Evolutionary conservation across 768 basidiomycete genomes (phyloP), one percentile per base, ranked within the genome.

Genomic region (Myochromella boudieri): DNA sequence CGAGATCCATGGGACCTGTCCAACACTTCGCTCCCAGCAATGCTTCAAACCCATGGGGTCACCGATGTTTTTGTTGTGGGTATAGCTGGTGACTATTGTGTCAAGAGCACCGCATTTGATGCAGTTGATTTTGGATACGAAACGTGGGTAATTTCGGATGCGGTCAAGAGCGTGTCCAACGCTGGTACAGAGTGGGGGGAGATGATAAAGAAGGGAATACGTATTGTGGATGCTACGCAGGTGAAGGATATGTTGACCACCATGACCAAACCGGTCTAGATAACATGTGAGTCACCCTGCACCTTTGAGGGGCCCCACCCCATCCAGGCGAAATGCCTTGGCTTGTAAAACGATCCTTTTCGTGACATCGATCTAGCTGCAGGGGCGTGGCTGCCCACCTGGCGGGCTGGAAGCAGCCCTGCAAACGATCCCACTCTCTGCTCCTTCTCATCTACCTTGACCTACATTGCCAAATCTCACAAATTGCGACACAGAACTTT

Each of bases 51-150:
- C 34, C 64, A 68, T 32, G 67, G 60, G 1, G 71, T 87, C 9
- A 76, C 76, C 11, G 77, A 82, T 45, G 65, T 92, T 14, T 82
- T 81, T 44, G 62, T 90, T 28, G 76, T 76, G 6, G 84, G 84
- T 1, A 65, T 93, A 26, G 90, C 91, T 15, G 81, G 86, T 2
- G 91, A 92, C 57, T 90, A 81, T 60, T 93, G 90, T 53, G 87
- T 91, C 49, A 76, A 78, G 50, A 70, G 58, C 40, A 78, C 80
- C 3, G 81, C 80, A 24, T 60, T 80, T 20, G 82, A 85, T 57
- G 70, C 78, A 1, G 60, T 69, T 41, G 72, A 77, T 44, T 70
- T 66, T 41, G 71, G 68, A 18, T 82, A 78, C 60, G 70, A 62
- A 32, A 72, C 73, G 7, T 80, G 75, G 76, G 68, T 80, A 4